A percentile compares a stretch with the other conserved stretches of the same genome.
phyloP scores from a whole-genome alignment of 768 basidiomycete genomes.

The Mycena leptocephala region DNA sequence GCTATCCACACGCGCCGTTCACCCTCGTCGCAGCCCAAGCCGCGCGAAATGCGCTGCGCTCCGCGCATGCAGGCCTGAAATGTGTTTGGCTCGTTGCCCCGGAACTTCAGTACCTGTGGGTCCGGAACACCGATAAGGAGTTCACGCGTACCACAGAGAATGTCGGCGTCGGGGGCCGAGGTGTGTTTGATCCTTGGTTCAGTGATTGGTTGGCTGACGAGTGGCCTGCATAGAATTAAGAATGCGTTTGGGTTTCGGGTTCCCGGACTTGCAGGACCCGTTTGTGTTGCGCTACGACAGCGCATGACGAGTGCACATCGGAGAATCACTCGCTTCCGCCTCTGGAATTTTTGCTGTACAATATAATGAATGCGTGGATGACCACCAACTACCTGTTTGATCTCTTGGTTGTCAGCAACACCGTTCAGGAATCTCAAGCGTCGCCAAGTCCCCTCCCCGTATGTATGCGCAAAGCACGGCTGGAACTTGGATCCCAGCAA shows the following conservation, averaged over 20 bases:
- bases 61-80: not conserved
- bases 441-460: not conserved
- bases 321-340: not conserved
- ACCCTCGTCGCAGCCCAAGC: not conserved
- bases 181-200: not conserved
- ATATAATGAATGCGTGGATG: not conserved
- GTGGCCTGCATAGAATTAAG: not conserved
- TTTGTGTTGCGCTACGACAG: not conserved
- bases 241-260: not conserved
- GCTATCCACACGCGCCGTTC: not conserved
- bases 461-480: not conserved
- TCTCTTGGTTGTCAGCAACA: not conserved
- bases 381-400: not conserved
- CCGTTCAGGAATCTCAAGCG: too few species aligned
- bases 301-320: not conserved
- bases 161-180: not conserved
- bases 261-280: not conserved
- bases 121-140: not conserved
- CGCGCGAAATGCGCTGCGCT: not conserved
- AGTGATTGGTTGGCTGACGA: not conserved
- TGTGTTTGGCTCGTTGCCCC: not conserved
- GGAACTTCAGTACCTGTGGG: not conserved
- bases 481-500: not conserved
- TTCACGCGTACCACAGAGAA: not conserved
- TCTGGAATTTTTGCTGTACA: not conserved